Base-by-base conservation (phyloP, 2,329 filamentous ascomycete species). In the Periconia macrospinosa region DNA sequence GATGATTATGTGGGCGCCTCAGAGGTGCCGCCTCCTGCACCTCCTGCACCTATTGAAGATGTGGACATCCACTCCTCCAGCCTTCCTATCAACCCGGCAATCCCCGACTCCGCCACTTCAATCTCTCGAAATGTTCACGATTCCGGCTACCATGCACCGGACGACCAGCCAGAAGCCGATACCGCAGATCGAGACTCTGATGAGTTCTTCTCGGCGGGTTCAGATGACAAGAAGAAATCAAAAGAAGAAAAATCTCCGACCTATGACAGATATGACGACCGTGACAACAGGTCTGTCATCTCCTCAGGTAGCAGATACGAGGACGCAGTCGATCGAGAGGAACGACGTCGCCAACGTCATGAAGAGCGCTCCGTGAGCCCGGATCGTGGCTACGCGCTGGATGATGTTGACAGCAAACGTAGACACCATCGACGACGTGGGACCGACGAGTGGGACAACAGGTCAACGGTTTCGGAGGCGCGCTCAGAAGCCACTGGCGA, bases 1-100 rank as follows among this genome's bases (percentile, higher is more conserved):
- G 69, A 78, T 17, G 77, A 79, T 52, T 77, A 79, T 49, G 65
- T 77, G 18, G 69, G 71, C 17, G 49, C 60, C 13, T 27, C 33
- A 10, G 44, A 35, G 1, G 46, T 53, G 6, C 46, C 43, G 11
- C 42, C 54, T 45, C 41, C 52, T 44, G 33, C 30, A 11, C 42
- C 54, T 45, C 41, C 52, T 44, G 33, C 30, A 15, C 56, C 58
- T 11, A 56, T 49, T n/a, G 57, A 66, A 20, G 58, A 59, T 19
- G 37, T 57, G 1, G 44, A 54, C 37, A 52, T 55, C 1, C 64
- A 67, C 41, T 55, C 57, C 7, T 55, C 62, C 1, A 62, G 63
- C 19, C 45, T 58, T 8, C 49, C 61, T 27, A 54, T 57, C 6
- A 53, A 59, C 6, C 54, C 58, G 18, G 52, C 59, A 7, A 51